These are phyloP conservation scores for Ceratocystis diversiconidia DNA, from an alignment of 2,329 filamentous ascomycete genomes.

Conservation along the genomic window DNA sequence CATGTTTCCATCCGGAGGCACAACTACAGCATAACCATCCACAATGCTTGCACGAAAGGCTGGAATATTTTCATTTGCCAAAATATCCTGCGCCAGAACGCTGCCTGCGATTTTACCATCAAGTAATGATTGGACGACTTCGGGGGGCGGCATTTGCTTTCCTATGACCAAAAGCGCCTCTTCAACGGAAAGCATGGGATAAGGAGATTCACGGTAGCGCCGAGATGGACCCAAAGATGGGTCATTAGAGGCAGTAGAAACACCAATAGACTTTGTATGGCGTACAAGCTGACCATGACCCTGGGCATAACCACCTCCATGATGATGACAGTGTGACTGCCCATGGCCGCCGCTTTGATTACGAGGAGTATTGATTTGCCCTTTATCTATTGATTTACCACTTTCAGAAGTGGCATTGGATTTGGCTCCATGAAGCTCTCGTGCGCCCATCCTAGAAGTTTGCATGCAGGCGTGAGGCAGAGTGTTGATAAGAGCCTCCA, in stretches of 20 bases:
- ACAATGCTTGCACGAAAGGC: conserved; percentile 94
- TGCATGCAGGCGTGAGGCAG: conserved; percentile 90
- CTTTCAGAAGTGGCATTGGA: conserved; percentile 51
- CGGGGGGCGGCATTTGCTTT: conserved; percentile 54
- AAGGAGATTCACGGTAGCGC: conserved; percentile 73
- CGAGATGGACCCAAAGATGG: conserved; percentile 47
- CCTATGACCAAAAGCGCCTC: conserved; percentile 62
- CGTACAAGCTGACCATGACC: conserved; percentile 52
- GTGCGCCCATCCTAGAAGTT: conserved; percentile 68
- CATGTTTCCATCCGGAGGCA: conserved; percentile 45
- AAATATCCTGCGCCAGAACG: conserved; percentile 72
- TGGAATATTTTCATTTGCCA: conserved; percentile 68
- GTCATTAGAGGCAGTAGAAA: conserved; percentile 45
- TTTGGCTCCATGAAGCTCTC: conserved; percentile 55
- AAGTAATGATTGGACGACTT: conserved; percentile 44
- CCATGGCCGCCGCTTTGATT: conserved; percentile 39
- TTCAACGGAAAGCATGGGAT: conserved; percentile 76
- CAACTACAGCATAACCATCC: conserved; percentile 82
- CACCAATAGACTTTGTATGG: conserved; percentile 51
- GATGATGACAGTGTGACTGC: conserved; percentile 34
- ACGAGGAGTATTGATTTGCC: conserved; percentile 38
- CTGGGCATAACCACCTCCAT: conserved; percentile 45
- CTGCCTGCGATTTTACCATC: conserved; percentile 54
- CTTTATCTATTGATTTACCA: conserved; percentile 47
- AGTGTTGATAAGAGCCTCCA: conserved; percentile 77